Evolutionary conservation across 2,329 filamentous ascomycete genomes (phyloP), one percentile per base, ranked within the genome.

Genomic region (Calonectria pauciramosa): DNA sequence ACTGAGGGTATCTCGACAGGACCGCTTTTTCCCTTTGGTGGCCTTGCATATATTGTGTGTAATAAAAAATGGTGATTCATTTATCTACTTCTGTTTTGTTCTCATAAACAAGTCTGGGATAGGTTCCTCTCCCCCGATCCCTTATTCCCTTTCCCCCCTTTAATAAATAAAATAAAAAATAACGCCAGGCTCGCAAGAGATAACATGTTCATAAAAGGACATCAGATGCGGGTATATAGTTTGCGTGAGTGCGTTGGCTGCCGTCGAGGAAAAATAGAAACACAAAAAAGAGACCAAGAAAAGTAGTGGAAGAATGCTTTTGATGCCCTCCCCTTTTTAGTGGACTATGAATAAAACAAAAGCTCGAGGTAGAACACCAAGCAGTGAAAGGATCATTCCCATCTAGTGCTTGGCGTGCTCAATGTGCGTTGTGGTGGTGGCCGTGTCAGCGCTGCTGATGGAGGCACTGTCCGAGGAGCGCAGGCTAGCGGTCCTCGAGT

Each of bases 391-490:
- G 49, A 30, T 41, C 10, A 32, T 71, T 23, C 54, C 49, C n/a
- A n/a, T 26, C 38, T 72, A 81, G 67, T 78, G 71, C 65, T 81
- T 81, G 75, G n/a, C 63, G 56, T 77, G 64, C 73, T 81, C 80
- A 5, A 71, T 67, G 70, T 79, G 80, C 47, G 78, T 77, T 36
- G 79, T 75, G 20, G 72, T 76, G 23, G 76, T 78, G 38, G 71
- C 64, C 1, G 78, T 82, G 23, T 70, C 77, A 11, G 68, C 76
- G 49, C 80, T 82, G 52, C 69, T 77, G 52, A 82, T 73, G 66
- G 80, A 82, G 18, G 78, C 75, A 26, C 70, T 76, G 52, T 82
- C 80, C 9, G 80, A 77, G 36, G 71, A 68, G 20, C 71, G 41
- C 68, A 68, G 18, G 49, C 67, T 70, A 56, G 71, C 49, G 30